phyloP scores from a whole-genome alignment of 2,329 filamentous ascomycete genomes.

The Phialemonium atrogriseum region DNA sequence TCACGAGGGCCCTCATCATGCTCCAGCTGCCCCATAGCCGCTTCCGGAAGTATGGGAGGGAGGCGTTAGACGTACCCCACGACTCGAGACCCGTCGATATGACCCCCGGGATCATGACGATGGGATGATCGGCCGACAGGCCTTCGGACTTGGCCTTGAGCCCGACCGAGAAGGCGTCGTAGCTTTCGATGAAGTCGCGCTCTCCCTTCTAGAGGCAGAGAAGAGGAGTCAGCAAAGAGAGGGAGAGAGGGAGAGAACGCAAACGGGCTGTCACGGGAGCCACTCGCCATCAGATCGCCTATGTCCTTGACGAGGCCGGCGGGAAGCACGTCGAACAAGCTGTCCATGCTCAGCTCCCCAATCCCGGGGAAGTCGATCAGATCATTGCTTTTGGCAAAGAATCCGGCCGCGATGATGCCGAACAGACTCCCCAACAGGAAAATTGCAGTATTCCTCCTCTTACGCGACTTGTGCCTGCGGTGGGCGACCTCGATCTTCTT shows the following conservation, averaged over 20 bases:
- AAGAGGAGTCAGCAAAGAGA: conserved; percentile 8
- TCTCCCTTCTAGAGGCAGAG: conserved; percentile 60
- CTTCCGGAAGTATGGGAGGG: conserved; percentile 87
- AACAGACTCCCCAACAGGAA: conserved; percentile 87
- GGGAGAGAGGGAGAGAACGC: conserved; percentile 4
- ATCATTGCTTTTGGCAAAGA: conserved; percentile 85
- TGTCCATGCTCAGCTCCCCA: conserved; percentile 72
- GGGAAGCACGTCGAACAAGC: conserved; percentile 78
- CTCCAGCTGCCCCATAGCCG: conserved; percentile 96
- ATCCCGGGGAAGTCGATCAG: conserved; percentile 72
- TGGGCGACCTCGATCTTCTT: conserved; percentile 34
- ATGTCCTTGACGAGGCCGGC: conserved; percentile 80
- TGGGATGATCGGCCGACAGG: conserved; percentile 71
- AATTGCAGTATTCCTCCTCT: conserved; percentile 71
- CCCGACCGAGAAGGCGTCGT: conserved; percentile 90
- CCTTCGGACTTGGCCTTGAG: conserved; percentile 76
- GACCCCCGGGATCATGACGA: conserved; percentile 96
- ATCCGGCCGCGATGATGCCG: conserved; percentile 77
- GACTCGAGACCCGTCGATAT: conserved; percentile 96
- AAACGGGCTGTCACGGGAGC: not conserved
- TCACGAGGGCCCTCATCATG: conserved; percentile 92
- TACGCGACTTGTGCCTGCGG: conserved; percentile 44
- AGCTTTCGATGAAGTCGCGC: conserved; percentile 71
- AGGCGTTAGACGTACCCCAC: conserved; percentile 83
- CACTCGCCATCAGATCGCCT: conserved; percentile 68